Evolutionary conservation across 768 basidiomycete species (phyloP).

Genomic region (Kwoniella europaea): DNA sequence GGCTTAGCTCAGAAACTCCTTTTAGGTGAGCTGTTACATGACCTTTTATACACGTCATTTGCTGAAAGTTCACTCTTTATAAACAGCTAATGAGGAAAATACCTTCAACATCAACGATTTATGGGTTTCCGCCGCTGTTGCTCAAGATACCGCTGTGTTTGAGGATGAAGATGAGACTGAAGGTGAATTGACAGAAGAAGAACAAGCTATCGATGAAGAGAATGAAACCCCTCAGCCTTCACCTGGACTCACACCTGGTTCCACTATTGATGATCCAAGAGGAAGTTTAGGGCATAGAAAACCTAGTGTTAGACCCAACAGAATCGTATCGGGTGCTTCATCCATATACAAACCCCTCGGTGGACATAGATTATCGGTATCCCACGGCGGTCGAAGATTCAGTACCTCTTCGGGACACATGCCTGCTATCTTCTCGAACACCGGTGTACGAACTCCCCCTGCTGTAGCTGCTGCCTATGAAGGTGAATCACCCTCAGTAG

Average conservation of each 20-base stretch:
- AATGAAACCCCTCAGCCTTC: slow-evolving; percentile 35
- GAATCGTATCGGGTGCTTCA: slow-evolving; percentile 26
- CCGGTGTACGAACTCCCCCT: slow-evolving; percentile 78
- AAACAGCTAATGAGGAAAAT: slow-evolving; percentile 82
- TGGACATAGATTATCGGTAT: slow-evolving; percentile 44
- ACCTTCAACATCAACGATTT: slow-evolving; percentile 94
- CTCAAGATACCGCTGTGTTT: slow-evolving; percentile 70
- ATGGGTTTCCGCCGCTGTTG: slow-evolving; percentile 97
- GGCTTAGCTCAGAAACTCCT: slow-evolving; percentile 87
- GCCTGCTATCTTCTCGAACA: slow-evolving; percentile 80
- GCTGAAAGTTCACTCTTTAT: not conserved
- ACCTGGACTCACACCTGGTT: slow-evolving; percentile 38
- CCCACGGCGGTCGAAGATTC: slow-evolving; percentile 46
- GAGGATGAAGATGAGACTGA: slow-evolving; percentile 77
- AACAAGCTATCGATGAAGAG: slow-evolving; percentile 54
- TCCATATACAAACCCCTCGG: slow-evolving; percentile 25
- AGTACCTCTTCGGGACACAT: slow-evolving; percentile 58
- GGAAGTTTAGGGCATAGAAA: not conserved
- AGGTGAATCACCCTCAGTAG: slow-evolving; percentile 35
- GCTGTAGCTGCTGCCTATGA: slow-evolving; percentile 63
- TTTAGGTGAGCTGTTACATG: slow-evolving; percentile 60
- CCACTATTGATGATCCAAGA: slow-evolving; percentile 9
- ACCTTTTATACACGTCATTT: not conserved
- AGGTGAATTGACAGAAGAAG: slow-evolving; percentile 57
- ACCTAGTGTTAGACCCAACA: slow-evolving; percentile 19